Evolutionary conservation across 2,329 filamentous ascomycete genomes (phyloP), one percentile per base, ranked within the genome.

Genomic region (Cercospora sp.): DNA sequence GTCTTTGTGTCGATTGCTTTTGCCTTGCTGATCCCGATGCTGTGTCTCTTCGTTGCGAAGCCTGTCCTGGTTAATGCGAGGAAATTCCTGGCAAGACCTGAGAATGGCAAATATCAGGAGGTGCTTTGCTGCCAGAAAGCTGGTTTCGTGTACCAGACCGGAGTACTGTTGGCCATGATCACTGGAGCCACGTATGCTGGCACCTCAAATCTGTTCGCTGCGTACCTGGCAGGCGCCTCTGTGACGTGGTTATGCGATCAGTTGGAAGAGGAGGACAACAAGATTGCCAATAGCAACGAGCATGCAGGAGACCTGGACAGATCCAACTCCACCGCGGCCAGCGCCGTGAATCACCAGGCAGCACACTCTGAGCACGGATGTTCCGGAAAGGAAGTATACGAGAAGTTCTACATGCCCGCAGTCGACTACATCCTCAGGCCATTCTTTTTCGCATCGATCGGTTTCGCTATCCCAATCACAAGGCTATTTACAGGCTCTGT

Each of bases 391-490:
- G 60, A 63, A 16, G 75, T 84, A 6, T 87, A 84, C 67, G 76
- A 82, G 31, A 75, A 71, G n/a, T 85, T 83, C 73, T 86, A 83
- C 72, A 75, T 78, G 8, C 75, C 79, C 23, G 76, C 81, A 0
- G 79, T 84, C 0, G 75, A 85, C 2, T 81, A 81, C 8, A 81
- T 93, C 0, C 77, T 94, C 0, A 87, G 87, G 60, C 90, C 91
- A 0, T 85, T 92, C 66, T 93, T 94, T 79, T 94, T 94, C 74
- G 90, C 85, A 2, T 87, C 85, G 0, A 90, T 94, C 39, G 91
- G 91, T 0, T 94, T 94, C 75, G 89, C 91, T 0, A 91, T 95
- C 1, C 91, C 91, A 0, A 89, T 94, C 31, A 87, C 85, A 0
- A 80, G 86, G 5, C 88, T 95, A 83, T 94, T 93, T 72, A 76